A percentile compares a stretch with the other conserved stretches of the same genome.
phyloP scores from a whole-genome alignment of 257 asterid genomes.

The Solanum virginianum region DNA sequence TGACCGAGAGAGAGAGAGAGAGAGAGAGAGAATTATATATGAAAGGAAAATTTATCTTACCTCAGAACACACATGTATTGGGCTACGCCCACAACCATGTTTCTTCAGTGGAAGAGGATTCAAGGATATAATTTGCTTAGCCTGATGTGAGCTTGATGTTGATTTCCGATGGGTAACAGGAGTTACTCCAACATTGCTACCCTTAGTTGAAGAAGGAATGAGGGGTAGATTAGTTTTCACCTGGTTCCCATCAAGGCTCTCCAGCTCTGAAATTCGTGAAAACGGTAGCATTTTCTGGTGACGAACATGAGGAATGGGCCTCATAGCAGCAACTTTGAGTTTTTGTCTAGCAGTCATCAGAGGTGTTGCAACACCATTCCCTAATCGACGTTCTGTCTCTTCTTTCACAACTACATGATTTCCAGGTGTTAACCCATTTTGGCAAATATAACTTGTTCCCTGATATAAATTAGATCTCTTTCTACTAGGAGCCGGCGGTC shows the following conservation, averaged over 20 bases:
- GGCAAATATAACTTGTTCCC: conserved; percentile 14
- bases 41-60: conserved; percentile 20
- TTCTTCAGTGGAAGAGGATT: conserved; percentile 96
- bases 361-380: conserved; percentile 34
- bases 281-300: conserved; percentile 98
- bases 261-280: conserved; percentile 39
- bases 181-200: conserved; percentile 32
- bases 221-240: conserved; percentile 43
- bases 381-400: conserved; percentile 14
- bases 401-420: conserved; percentile 19
- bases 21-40: background rate
- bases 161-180: conserved; percentile 61
- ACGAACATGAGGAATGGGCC: conserved; percentile 93
- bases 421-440: conserved; percentile 18
- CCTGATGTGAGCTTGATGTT: conserved; percentile 49
- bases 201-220: conserved; percentile 48
- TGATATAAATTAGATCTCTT: conserved; percentile 35
- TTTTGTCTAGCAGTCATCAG: conserved; percentile 29
- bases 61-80: conserved; percentile 92
- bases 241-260: conserved; percentile 41
- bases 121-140: conserved; percentile 83
- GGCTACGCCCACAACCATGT: conserved; percentile 89
- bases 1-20: background rate
- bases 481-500: conserved; percentile 78
- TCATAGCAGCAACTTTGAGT: conserved; percentile 61